phyloP scores from a whole-genome alignment of 2,329 filamentous ascomycete genomes.

The Ilyonectria mors-panacis region DNA sequence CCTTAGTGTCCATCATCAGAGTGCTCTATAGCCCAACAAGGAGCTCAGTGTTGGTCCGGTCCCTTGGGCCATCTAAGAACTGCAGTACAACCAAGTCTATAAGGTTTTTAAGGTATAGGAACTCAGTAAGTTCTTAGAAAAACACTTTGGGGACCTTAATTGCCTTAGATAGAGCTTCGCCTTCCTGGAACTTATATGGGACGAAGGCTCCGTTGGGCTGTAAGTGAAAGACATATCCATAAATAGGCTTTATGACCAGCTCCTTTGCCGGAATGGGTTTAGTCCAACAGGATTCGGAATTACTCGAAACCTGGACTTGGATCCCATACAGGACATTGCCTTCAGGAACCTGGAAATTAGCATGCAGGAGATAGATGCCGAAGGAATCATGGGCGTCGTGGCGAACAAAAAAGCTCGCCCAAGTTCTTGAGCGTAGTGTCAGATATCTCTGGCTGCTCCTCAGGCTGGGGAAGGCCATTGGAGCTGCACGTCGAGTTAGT shows the following conservation, averaged over 20 bases:
- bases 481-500: slow-evolving; percentile 2
- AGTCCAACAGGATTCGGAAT: slow-evolving; percentile 16
- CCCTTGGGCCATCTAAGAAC: neutral
- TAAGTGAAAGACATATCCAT: slow-evolving; percentile 18
- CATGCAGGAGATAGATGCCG: slow-evolving; percentile 10
- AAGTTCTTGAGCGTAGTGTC: slow-evolving; percentile 6
- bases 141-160: slow-evolving; percentile 4
- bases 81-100: neutral
- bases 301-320: slow-evolving; percentile 14
- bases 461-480: neutral
- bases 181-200: slow-evolving; percentile 19
- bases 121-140: slow-evolving; percentile 8
- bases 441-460: neutral
- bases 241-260: slow-evolving; percentile 12
- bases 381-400: slow-evolving; percentile 6
- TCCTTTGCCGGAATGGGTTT: slow-evolving; percentile 7
- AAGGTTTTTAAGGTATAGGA: slow-evolving; percentile 7
- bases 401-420: slow-evolving; percentile 13
- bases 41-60: slow-evolving; percentile 17
- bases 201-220: slow-evolving; percentile 12
- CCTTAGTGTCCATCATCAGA: slow-evolving; percentile 18
- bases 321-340: slow-evolving; percentile 3
- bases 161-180: slow-evolving; percentile 16
- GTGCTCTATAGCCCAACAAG: slow-evolving; percentile 9
- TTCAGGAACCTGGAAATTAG: slow-evolving; percentile 8